Percentiles rank a stretch among this genome's conserved stretches.
phyloP scores from a whole-genome alignment of 345 rosid species.

The Zanthoxylum bungeanum region DNA sequence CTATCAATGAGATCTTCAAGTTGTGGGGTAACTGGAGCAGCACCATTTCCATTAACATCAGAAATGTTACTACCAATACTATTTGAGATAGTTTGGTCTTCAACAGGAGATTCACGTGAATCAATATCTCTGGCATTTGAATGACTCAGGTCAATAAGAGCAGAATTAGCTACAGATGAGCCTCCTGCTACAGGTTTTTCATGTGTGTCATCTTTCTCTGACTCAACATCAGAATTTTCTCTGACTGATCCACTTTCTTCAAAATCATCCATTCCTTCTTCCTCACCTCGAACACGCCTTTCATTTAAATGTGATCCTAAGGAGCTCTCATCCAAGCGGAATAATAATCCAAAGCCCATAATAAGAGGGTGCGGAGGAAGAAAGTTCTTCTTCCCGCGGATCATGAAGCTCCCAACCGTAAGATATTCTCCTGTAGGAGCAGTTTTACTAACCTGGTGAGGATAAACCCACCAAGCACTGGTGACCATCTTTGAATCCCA shows the following conservation, averaged over 20 bases:
- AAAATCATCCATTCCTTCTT: conserved; percentile 63
- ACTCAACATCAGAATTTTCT: conserved; percentile 59
- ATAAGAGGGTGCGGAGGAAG: conserved; percentile 98
- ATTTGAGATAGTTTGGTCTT: conserved; percentile 18
- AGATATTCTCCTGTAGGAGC: conserved; percentile 99
- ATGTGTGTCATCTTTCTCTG: conserved; percentile 43
- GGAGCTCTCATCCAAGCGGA: conserved; percentile 98
- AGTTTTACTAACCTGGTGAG: conserved; percentile 96
- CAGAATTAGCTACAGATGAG: conserved; percentile 2
- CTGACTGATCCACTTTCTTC: conserved; percentile 46
- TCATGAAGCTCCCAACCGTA: conserved; percentile 98
- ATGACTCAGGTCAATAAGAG: background rate
- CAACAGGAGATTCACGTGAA: conserved; percentile 27
- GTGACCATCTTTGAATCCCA: conserved; percentile 99
- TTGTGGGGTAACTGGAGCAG: conserved; percentile 51
- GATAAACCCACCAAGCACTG: conserved; percentile 99
- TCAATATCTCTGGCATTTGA: conserved; percentile 22
- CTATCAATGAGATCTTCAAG: conserved; percentile 94
- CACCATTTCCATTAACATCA: conserved; percentile 32
- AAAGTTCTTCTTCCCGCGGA: conserved; percentile 94
- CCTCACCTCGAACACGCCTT: conserved; percentile 96
- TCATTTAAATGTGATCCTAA: conserved; percentile 96
- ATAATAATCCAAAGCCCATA: conserved; percentile 95
- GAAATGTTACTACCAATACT: conserved; percentile 30
- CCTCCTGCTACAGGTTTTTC: conserved; percentile 24